These are phyloP conservation scores for Limtongozyma cylindracea DNA, from an alignment of 805 yeast species.

Conservation along the genomic window DNA sequence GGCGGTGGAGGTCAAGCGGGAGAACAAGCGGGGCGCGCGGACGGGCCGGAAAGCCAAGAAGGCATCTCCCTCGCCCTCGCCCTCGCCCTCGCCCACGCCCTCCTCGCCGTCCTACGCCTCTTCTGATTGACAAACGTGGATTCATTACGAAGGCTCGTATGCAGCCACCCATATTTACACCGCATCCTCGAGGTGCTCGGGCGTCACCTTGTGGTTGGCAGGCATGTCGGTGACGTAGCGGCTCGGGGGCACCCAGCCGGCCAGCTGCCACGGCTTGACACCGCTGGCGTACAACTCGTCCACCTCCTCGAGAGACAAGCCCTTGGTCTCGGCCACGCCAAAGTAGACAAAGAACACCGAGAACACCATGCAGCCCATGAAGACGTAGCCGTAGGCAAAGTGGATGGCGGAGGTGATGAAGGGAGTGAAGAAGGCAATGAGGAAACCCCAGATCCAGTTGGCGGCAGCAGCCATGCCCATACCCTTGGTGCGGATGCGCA, in stretches of 20 bases:
- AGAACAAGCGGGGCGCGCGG: too few relatives aligned
- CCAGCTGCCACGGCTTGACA: not conserved
- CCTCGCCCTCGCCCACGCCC: too few relatives aligned
- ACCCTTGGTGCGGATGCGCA: not conserved
- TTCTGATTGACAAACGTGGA: too few relatives aligned
- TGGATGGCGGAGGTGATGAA: not conserved
- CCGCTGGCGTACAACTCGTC: constrained; percentile 9
- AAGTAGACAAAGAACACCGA: constrained; percentile 6
- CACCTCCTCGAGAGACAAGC: constrained; percentile 14
- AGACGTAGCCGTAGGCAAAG: not conserved
- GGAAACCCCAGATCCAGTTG: not conserved
- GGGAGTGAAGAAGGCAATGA: not conserved
- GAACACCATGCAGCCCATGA: not conserved
- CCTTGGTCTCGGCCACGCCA: constrained; percentile 10
- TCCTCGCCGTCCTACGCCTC: too few relatives aligned
- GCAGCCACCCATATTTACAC: too few relatives aligned
- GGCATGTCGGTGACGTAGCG: too few relatives aligned
- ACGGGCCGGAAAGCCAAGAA: too few relatives aligned
- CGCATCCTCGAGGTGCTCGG: too few relatives aligned
- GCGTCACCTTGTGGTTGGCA: too few relatives aligned
- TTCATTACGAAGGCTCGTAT: too few relatives aligned
- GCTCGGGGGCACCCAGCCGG: not conserved
- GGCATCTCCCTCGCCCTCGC: too few relatives aligned
- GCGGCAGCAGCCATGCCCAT: not conserved
- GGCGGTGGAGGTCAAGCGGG: too few relatives aligned